Percentiles rank a stretch among this genome's conserved stretches.
Conservation (phyloP, 805 yeast genomes). For the Cyberlindnera mrakii region DNA sequence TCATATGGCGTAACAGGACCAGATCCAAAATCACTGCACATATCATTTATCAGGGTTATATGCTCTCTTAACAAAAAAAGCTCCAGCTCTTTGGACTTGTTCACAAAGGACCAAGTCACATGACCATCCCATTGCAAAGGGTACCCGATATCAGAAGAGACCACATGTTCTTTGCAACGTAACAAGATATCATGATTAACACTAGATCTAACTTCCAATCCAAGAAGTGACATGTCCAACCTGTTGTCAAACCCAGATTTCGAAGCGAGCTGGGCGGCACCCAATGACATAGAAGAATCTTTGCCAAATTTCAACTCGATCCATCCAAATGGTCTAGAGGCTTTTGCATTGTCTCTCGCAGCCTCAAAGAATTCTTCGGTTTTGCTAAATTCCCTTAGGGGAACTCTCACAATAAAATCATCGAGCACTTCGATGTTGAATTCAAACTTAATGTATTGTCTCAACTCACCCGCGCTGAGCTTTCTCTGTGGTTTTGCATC, state of each 20-base stretch:
- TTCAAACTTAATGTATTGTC: slow-evolving; percentile 54
- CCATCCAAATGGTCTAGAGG: slow-evolving; percentile 84
- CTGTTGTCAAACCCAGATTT: slow-evolving; percentile 50
- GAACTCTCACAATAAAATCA: slow-evolving; percentile 65
- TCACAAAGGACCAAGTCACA: slow-evolving; percentile 59
- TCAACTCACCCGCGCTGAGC: slow-evolving; percentile 40
- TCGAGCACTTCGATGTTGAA: slow-evolving; percentile 54
- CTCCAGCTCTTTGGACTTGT: slow-evolving; percentile 45
- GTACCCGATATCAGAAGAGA: slow-evolving; percentile 54
- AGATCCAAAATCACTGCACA: slow-evolving; percentile 67
- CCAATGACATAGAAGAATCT: slow-evolving; percentile 43
- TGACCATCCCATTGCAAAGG: slow-evolving; percentile 84
- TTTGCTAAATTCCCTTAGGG: slow-evolving; percentile 80
- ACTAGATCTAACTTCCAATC: slow-evolving; percentile 68
- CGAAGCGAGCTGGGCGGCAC: slow-evolving; percentile 48
- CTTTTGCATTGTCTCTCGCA: slow-evolving; percentile 27
- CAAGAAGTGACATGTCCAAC: slow-evolving; percentile 38
- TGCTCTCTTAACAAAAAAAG: slow-evolving; percentile 80
- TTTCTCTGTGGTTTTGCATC: slow-evolving; percentile 42
- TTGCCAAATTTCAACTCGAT: slow-evolving; percentile 59
- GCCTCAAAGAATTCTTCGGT: slow-evolving; percentile 40
- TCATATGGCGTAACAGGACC: slow-evolving; percentile 73
- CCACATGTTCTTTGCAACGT: slow-evolving; percentile 48
- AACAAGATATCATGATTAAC: slow-evolving; percentile 83
- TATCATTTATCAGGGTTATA: slow-evolving; percentile 61